These are phyloP conservation scores for Termitomyces sp. DNA, from an alignment of 768 basidiomycete species.

Conservation along the genomic window DNA sequence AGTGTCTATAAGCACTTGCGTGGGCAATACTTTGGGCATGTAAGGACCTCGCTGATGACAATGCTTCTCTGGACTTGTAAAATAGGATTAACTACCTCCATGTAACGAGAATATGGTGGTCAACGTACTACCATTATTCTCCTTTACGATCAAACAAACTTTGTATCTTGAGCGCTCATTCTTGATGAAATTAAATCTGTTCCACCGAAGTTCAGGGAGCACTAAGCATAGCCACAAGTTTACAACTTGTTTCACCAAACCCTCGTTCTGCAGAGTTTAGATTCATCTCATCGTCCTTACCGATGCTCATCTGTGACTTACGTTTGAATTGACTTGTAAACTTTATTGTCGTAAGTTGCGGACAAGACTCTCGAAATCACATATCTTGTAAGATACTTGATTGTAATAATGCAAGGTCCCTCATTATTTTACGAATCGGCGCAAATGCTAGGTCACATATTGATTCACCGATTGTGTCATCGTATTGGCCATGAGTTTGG, in stretches of 20 bases:
- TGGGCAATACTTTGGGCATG: background rate
- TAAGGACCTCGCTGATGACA: background rate
- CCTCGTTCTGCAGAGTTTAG: too few relatives aligned
- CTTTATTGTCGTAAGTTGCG: background rate
- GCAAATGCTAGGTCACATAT: background rate
- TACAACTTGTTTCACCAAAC: too few relatives aligned
- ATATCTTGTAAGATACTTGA: background rate
- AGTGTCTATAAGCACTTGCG: conserved; percentile 1
- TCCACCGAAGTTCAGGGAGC: too few relatives aligned
- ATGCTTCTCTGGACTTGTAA: background rate
- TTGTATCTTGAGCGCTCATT: background rate
- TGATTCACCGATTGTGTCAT: background rate
- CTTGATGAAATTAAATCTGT: too few relatives aligned
- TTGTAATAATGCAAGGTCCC: too few relatives aligned
- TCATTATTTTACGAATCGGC: background rate
- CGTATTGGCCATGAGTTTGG: background rate
- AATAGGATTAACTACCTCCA: background rate
- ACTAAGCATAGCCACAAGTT: too few relatives aligned
- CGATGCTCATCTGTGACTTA: background rate
- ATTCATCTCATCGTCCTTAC: background rate
- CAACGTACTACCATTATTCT: background rate
- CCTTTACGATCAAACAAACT: background rate
- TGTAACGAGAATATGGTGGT: background rate
- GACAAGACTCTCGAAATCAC: background rate
- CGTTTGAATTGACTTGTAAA: too few relatives aligned